Percentiles rank a stretch among this genome's conserved stretches.
Conservation (phyloP, 176 grass and related monocot genomes). For the Saccharum officinarum region DNA sequence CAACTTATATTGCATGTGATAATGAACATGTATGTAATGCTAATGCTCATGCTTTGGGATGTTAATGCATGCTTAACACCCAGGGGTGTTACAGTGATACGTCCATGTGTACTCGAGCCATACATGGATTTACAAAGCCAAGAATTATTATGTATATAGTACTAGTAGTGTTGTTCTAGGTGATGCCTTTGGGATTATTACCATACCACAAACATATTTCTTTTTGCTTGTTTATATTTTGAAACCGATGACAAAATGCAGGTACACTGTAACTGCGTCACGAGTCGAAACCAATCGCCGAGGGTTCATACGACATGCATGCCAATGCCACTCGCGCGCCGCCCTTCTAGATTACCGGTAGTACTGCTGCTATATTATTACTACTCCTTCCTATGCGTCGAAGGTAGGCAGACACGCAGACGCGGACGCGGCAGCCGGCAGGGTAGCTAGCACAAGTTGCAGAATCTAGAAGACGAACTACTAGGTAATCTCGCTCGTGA, state of each 20-base stretch:
- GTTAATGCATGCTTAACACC: no score
- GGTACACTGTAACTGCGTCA: no score
- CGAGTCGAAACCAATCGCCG: no score
- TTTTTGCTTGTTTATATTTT: no score
- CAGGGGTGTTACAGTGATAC: no score
- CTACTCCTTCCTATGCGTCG: background rate
- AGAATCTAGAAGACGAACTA: background rate
- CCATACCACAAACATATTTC: no score
- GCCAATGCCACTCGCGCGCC: background rate
- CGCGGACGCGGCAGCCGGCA: background rate
- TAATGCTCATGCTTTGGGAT: no score
- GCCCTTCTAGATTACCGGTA: slow-evolving; percentile 8
- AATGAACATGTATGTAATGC: no score
- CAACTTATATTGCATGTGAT: no score
- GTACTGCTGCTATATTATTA: background rate
- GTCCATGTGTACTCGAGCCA: background rate
- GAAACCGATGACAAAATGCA: no score
- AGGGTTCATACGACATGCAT: background rate
- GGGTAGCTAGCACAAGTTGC: background rate
- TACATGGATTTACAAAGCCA: background rate
- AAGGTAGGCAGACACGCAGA: background rate
- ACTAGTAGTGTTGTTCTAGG: background rate
- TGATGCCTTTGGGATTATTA: background rate
- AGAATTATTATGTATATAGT: background rate
- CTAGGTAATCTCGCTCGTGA: background rate